These are phyloP conservation scores for Lipomyces starkeyi DNA, from an alignment of 805 yeast genomes.

Conservation along the genomic window DNA sequence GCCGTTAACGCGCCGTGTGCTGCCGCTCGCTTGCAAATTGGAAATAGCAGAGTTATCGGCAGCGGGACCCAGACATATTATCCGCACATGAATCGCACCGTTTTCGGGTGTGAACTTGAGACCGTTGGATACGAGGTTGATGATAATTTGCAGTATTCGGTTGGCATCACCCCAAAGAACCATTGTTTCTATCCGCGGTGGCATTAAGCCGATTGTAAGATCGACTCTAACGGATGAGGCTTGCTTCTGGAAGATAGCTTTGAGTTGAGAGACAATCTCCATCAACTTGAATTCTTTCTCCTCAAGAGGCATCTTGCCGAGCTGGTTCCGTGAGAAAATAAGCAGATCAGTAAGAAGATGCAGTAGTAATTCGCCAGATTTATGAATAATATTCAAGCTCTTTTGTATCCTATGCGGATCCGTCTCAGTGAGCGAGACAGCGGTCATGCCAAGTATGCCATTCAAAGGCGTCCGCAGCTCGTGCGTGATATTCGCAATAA, in stretches of 20 bases:
- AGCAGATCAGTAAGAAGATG: slow-evolving; percentile 89
- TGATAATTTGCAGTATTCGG: slow-evolving; percentile 86
- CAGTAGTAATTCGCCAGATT: slow-evolving; percentile 87
- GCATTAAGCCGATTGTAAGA: slow-evolving; percentile 64
- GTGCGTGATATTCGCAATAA: slow-evolving; percentile 90
- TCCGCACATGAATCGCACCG: slow-evolving; percentile 44
- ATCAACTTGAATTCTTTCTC: slow-evolving; percentile 76
- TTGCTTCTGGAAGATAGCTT: slow-evolving; percentile 81
- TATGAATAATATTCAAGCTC: slow-evolving; percentile 78
- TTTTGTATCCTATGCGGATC: slow-evolving; percentile 71
- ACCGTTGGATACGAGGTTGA: slow-evolving; percentile 90
- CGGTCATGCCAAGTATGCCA: slow-evolving; percentile 95
- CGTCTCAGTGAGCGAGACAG: slow-evolving; percentile 87
- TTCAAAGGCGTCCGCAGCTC: slow-evolving; percentile 94
- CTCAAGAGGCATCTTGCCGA: slow-evolving; percentile 82
- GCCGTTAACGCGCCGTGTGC: neutral
- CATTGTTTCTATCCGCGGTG: slow-evolving; percentile 58
- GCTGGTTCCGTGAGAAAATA: slow-evolving; percentile 90
- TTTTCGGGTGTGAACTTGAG: slow-evolving; percentile 85
- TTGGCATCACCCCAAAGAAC: slow-evolving; percentile 86
- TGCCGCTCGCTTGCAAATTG: neutral
- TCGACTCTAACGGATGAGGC: slow-evolving; percentile 79
- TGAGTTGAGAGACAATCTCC: slow-evolving; percentile 84
- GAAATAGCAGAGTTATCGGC: neutral
- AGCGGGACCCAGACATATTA: slow-evolving; percentile 60